These are phyloP conservation scores for Eucalyptus pauciflora DNA, from an alignment of 345 rosid species.

Conservation along the genomic window DNA sequence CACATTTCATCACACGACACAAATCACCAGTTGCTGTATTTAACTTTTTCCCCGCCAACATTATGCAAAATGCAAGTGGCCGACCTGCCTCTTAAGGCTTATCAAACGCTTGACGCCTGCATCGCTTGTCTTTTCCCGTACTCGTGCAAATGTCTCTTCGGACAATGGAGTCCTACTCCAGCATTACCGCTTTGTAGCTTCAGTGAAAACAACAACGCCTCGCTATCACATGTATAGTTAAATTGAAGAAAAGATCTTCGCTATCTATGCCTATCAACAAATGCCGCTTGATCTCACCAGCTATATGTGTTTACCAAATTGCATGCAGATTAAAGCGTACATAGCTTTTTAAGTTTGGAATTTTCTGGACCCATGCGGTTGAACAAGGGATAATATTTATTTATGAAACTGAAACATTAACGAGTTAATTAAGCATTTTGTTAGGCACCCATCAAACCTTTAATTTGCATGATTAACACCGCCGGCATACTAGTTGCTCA, in stretches of 20 bases:
- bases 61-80: not conserved
- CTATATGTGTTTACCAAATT: not conserved
- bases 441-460: not conserved
- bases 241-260: not conserved
- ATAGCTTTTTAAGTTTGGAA: not conserved
- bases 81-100: not conserved
- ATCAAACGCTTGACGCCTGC: not conserved
- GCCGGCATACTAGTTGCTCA: not conserved
- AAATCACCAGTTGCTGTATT: not conserved
- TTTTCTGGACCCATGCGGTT: too few species aligned
- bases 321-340: not conserved
- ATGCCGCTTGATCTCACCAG: not conserved
- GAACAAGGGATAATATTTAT: not conserved
- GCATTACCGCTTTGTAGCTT: not conserved
- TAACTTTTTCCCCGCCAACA: not conserved
- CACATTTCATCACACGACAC: not conserved
- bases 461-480: not conserved
- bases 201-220: not conserved
- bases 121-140: not conserved
- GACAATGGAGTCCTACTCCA: not conserved
- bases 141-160: not conserved
- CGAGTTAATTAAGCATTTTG: not conserved
- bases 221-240: not conserved
- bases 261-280: not conserved
- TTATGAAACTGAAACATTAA: not conserved